These are phyloP conservation scores for Salix suchowensis DNA, from an alignment of 345 rosid genomes.

Conservation along the genomic window DNA sequence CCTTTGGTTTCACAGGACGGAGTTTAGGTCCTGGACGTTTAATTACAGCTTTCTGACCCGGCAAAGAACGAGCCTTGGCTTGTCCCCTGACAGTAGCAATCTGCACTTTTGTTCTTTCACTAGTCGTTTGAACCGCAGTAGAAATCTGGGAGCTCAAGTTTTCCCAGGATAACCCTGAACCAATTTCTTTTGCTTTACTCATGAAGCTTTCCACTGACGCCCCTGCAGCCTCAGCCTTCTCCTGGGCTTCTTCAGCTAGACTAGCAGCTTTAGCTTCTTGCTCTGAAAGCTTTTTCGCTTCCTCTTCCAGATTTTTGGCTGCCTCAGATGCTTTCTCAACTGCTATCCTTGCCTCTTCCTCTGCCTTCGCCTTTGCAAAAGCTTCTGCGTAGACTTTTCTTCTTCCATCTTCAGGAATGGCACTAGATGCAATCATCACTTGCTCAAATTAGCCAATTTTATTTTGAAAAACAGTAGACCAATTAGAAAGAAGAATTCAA, in stretches of 20 bases:
- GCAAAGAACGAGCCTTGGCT: constrained; percentile 66
- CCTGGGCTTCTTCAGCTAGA: constrained; percentile 57
- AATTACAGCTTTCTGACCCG: constrained; percentile 52
- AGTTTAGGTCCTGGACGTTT: constrained; percentile 30
- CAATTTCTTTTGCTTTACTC: constrained; percentile 57
- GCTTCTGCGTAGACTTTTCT: constrained; percentile 66
- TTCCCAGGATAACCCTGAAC: constrained; percentile 66
- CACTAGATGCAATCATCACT: constrained; percentile 31
- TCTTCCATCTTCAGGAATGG: constrained; percentile 83
- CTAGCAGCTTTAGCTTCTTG: constrained; percentile 50
- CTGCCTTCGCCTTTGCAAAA: constrained; percentile 55
- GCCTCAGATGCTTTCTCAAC: constrained; percentile 54
- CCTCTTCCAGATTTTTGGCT: constrained; percentile 45
- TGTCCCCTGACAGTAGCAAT: constrained; percentile 86
- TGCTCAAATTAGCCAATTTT: not conserved
- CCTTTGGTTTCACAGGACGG: constrained; percentile 22
- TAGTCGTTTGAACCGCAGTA: constrained; percentile 42
- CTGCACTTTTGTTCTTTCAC: constrained; percentile 49
- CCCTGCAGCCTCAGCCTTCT: constrained; percentile 58
- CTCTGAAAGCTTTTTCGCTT: constrained; percentile 50
- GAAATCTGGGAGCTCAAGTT: constrained; percentile 61
- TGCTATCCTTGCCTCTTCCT: constrained; percentile 55
- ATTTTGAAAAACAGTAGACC: not conserved
- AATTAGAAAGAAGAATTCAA: not conserved
- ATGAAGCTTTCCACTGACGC: constrained; percentile 43